Percentiles rank a stretch among this genome's conserved stretches.
phyloP scores from a whole-genome alignment of 768 basidiomycete species.

The Tricholoma matsutake region DNA sequence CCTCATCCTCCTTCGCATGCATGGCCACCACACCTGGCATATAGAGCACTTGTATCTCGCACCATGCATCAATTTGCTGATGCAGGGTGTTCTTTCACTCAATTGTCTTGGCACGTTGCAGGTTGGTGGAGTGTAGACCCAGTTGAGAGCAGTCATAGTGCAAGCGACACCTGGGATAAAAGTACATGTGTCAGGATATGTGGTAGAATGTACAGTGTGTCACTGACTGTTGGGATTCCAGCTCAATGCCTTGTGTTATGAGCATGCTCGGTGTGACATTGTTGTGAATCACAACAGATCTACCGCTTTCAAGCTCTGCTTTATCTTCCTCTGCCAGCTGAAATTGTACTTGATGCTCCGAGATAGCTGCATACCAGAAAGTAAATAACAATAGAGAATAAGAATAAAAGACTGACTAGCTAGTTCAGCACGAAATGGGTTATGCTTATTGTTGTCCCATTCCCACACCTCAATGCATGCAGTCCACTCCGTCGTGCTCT shows the following conservation, averaged over 20 bases:
- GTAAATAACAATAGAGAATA: neutral
- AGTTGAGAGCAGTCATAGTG: neutral
- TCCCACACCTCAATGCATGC: constrained; percentile 6
- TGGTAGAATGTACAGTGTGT: neutral
- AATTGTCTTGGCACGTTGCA: constrained; percentile 8
- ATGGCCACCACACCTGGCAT: constrained; percentile 1
- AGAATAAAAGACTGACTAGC: neutral
- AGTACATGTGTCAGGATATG: neutral
- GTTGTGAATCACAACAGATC: constrained; percentile 4
- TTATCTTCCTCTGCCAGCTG: constrained; percentile 12
- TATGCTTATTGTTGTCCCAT: constrained; percentile 1
- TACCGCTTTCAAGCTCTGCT: neutral
- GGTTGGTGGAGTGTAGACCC: constrained; percentile 13
- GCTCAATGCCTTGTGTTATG: constrained; percentile 17
- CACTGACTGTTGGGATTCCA: neutral
- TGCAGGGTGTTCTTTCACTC: constrained; percentile 4
- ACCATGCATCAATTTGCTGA: too few species aligned
- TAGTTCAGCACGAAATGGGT: constrained; percentile 2
- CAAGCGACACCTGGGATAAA: neutral
- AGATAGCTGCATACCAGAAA: constrained; percentile 2
- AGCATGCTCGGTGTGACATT: constrained; percentile 18
- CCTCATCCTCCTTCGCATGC: neutral
- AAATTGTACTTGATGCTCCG: constrained; percentile 4
- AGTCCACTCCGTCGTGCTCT: constrained; percentile 2
- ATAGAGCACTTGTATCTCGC: constrained; percentile 1